Percentiles rank a stretch among this genome's conserved stretches.
Conservation (phyloP, 257 asterid species). For the Gynochthodes officinalis region DNA sequence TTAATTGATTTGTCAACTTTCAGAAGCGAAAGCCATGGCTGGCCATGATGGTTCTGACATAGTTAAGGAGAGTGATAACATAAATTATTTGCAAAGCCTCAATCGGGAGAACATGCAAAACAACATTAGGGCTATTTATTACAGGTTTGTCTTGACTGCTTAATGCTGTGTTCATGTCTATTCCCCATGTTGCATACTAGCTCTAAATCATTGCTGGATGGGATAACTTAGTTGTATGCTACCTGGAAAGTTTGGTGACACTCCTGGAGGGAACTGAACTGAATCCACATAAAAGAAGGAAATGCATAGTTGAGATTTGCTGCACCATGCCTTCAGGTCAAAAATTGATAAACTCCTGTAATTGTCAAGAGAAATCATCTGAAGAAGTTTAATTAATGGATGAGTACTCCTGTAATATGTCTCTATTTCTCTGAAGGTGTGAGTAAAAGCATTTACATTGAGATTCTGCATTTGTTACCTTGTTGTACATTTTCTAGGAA, state of each 20-base stretch:
- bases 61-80: slow-evolving; percentile 38
- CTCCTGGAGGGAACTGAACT: background rate
- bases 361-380: background rate
- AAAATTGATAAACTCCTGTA: background rate
- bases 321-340: background rate
- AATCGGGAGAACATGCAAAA: slow-evolving; percentile 70
- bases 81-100: slow-evolving; percentile 60
- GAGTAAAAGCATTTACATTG: background rate
- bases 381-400: background rate
- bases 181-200: background rate
- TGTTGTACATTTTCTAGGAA: background rate
- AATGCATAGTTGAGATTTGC: background rate
- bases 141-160: slow-evolving; percentile 45
- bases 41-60: slow-evolving; percentile 45
- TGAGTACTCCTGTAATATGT: background rate
- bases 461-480: background rate
- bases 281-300: background rate
- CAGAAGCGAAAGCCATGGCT: slow-evolving; percentile 44
- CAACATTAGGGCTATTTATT: slow-evolving; percentile 60
- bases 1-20: background rate
- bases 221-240: background rate
- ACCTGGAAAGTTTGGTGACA: background rate
- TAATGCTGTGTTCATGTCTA: background rate
- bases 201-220: background rate
- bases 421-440: background rate